A percentile compares a stretch with the other conserved stretches of the same genome.
phyloP scores from a whole-genome alignment of 1,284 basidiomycete genomes.

The Leucoagaricus sp. region DNA sequence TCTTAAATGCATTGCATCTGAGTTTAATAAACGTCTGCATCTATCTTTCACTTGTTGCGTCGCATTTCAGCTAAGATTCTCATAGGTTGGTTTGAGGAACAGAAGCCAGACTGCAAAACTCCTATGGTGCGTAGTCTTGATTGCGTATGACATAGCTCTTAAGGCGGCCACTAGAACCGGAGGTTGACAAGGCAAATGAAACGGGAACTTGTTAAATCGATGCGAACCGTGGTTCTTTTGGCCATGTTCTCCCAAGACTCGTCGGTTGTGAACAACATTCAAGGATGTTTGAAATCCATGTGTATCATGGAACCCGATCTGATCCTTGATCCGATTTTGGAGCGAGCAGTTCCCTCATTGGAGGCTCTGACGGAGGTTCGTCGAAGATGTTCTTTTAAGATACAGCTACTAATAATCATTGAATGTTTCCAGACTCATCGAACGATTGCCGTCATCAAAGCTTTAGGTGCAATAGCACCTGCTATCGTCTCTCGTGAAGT shows the following conservation, averaged over 20 bases:
- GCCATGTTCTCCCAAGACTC: conserved; percentile 89
- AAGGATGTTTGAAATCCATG: conserved; percentile 74
- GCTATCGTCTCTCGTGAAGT: conserved; percentile 79
- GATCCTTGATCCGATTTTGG: conserved; percentile 83
- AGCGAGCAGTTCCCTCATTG: conserved; percentile 84
- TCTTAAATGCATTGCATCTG: conserved; percentile 84
- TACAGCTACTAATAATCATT: conserved; percentile 11
- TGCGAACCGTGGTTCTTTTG: conserved; percentile 82
- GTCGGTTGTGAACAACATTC: conserved; percentile 64
- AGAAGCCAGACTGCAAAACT: conserved; percentile 81
- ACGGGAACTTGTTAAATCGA: conserved; percentile 81
- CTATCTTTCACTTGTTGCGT: conserved; percentile 20
- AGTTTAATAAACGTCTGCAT: conserved; percentile 85
- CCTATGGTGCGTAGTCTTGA: conserved; percentile 49
- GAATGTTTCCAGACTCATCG: conserved; percentile 72
- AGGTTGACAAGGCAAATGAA: conserved; percentile 82
- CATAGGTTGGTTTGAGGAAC: conserved; percentile 81
- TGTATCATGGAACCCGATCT: conserved; percentile 87
- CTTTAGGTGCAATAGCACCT: conserved; percentile 78
- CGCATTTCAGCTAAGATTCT: conserved; percentile 3
- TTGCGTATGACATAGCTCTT: background rate
- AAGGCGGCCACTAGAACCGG: conserved; percentile 49
- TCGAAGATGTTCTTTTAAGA: conserved; percentile 5
- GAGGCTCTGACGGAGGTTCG: conserved; percentile 83
- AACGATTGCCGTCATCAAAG: conserved; percentile 85